These are phyloP conservation scores for Galerina sulciceps DNA, from an alignment of 768 basidiomycete genomes.

Conservation along the genomic window DNA sequence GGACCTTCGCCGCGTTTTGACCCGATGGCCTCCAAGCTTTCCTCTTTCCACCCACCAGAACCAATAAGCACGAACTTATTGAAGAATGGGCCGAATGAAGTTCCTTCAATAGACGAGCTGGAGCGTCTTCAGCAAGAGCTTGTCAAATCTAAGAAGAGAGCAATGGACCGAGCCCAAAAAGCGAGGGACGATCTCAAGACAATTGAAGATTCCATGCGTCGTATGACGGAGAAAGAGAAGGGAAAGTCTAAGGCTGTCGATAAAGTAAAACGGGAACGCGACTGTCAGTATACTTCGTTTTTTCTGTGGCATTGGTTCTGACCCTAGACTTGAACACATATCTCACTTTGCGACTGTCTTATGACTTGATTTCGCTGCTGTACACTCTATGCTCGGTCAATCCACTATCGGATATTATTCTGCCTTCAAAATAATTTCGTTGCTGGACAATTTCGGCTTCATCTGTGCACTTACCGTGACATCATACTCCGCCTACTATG, in stretches of 20 bases:
- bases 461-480: not conserved
- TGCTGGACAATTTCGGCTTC: not conserved
- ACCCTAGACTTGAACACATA: constrained; percentile 20
- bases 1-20: constrained; percentile 19
- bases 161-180: constrained; percentile 70
- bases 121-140: constrained; percentile 69
- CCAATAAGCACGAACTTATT: constrained; percentile 62
- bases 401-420: constrained; percentile 3
- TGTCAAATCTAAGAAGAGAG: constrained; percentile 50
- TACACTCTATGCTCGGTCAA: constrained; percentile 1
- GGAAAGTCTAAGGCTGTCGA: constrained; percentile 75
- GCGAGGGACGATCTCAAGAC: constrained; percentile 75
- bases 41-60: constrained; percentile 51
- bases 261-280: constrained; percentile 74
- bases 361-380: constrained; percentile 5
- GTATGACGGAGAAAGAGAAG: constrained; percentile 76
- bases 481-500: not conserved
- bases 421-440: not conserved
- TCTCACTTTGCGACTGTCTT: constrained; percentile 17
- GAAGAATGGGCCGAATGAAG: constrained; percentile 63
- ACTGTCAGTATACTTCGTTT: constrained; percentile 59
- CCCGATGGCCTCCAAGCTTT: constrained; percentile 66
- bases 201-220: constrained; percentile 77
- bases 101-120: constrained; percentile 77
- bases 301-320: constrained; percentile 21